Evolutionary conservation across 495 filamentous ascomycete species (phyloP).

Genomic region (Lophium mytilinum): DNA sequence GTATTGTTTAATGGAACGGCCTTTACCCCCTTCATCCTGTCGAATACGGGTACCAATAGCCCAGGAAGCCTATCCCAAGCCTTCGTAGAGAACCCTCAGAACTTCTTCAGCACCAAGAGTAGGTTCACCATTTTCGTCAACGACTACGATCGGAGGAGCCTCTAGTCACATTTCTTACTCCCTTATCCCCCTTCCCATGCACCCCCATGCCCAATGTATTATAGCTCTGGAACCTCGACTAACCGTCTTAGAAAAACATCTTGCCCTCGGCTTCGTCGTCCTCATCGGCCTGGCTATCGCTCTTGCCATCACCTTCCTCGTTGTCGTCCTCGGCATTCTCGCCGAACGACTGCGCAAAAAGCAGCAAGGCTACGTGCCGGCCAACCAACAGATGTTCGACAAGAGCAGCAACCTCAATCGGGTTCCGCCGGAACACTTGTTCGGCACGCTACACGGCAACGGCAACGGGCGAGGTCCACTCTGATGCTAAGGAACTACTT

Average conservation of each 20-base stretch:
- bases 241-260: constrained; percentile 42
- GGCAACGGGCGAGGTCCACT: not conserved
- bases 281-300: constrained; percentile 89
- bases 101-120: constrained; percentile 53
- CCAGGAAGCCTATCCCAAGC: constrained; percentile 68
- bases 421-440: constrained; percentile 73
- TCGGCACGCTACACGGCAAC: constrained; percentile 36
- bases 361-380: constrained; percentile 78
- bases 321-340: constrained; percentile 77
- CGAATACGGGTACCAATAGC: constrained; percentile 51
- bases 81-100: constrained; percentile 61
- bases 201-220: not conserved
- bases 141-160: too few relatives aligned
- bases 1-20: constrained; percentile 75
- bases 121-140: constrained; percentile 24
- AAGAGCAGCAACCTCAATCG: constrained; percentile 67
- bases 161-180: too few relatives aligned
- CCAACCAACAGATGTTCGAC: constrained; percentile 62
- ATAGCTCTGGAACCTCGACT: constrained; percentile 2
- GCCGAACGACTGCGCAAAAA: constrained; percentile 75
- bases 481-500: too few relatives aligned
- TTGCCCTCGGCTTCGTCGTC: constrained; percentile 79
- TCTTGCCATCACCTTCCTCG: constrained; percentile 74
- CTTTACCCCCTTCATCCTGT: constrained; percentile 72
- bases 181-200: not conserved